A percentile compares a stretch with the other conserved stretches of the same genome.
Conservation (phyloP, 352 stramenopile genomes). For the Phytophthora sojae region DNA sequence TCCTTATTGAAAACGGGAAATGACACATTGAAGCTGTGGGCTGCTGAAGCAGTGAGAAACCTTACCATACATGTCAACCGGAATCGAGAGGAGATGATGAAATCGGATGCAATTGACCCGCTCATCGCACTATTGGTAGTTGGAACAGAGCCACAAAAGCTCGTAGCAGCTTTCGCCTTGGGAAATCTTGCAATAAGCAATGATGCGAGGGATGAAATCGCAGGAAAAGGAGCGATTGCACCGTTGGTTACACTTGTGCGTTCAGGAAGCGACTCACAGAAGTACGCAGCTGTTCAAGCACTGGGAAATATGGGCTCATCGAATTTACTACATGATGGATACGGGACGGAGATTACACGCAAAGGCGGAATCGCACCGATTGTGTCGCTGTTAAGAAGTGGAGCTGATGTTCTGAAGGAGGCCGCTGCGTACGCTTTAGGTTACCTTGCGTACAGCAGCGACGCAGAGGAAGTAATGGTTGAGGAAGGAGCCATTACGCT, state of each 20-base stretch:
- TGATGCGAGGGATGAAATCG: neutral
- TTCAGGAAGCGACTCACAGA: neutral
- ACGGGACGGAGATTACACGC: neutral
- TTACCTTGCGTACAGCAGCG: neutral
- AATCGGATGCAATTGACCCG: neutral
- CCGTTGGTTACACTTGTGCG: neutral
- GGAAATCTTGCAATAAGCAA: slow-evolving; percentile 1
- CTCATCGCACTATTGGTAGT: neutral
- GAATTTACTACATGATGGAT: neutral
- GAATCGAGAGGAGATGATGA: neutral
- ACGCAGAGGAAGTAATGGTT: neutral
- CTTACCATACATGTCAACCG: neutral
- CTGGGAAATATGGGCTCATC: neutral
- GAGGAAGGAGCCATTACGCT: neutral
- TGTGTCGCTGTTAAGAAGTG: neutral
- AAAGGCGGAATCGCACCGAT: neutral
- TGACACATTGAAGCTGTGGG: neutral
- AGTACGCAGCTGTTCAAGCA: neutral
- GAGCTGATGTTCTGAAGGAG: neutral
- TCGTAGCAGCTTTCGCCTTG: neutral
- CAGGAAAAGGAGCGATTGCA: neutral
- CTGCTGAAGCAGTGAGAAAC: neutral
- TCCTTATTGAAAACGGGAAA: neutral
- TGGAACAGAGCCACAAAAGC: slow-evolving; percentile 3
- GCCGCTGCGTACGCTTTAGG: neutral